Base-by-base conservation (phyloP, 2,329 filamentous ascomycete species). In the Orbilia quercus region DNA sequence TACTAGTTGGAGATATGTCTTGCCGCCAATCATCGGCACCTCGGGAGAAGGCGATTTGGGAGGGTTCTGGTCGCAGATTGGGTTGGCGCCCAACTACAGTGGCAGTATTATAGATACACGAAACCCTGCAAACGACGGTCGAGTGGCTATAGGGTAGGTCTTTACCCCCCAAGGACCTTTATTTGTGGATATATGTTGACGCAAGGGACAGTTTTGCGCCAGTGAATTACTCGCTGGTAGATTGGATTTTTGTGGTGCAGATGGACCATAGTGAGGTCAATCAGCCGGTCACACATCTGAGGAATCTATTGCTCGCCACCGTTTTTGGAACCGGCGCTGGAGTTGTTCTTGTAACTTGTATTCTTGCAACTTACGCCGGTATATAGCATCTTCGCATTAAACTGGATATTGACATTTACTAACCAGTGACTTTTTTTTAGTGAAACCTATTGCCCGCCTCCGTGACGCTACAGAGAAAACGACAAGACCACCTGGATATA, bases 161-260 rank as follows among this genome's bases (percentile, higher is more conserved):
- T 14, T 34, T 22, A n/a, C n/a, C 6, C 42, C 7, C 36, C n/a
- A 25, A 38, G 14, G 18, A 20, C 16, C 34, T 40, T 34, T 60
- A 38, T 34, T 11, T 16, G 28, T 31, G 9, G 14, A 16, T 58
- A 16, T 40, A 7, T 25, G 16, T 44, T 62, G n/a, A 62, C 16
- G 42, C 6, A 1, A 7, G 16, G 7, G 9, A 18, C 44, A 44
- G 53, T 36, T 57, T 57, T 7, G 38, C 69, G 40, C 69, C 54
- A 0, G 54, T 73, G 12, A 22, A 66, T 38, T 73, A 73, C 45
- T 40, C 40, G 31, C 23, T 96, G 53, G 91, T 91, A 7, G 87
- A 93, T 77, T 97, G 93, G 93, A 92, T 97, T 2, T 77, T 96
- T 1, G 86, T 96, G 0, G 93, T 96, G 79, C 89, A 95, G 79